Evolutionary conservation across 192 early-diverging fungal species (phyloP).

Genomic region (Coemansia sp.): DNA sequence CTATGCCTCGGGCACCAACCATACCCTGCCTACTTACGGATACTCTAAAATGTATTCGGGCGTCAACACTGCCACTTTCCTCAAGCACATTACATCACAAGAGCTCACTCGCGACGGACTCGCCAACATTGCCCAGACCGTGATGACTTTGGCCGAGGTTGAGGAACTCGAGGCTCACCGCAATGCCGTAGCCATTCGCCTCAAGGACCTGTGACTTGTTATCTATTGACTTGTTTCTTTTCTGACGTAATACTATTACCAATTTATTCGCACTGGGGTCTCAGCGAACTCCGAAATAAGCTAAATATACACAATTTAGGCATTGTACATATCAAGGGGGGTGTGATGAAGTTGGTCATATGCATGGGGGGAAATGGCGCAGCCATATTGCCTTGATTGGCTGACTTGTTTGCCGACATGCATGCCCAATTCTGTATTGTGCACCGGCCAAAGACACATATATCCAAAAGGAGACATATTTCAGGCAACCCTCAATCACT

Average conservation of each 20-base stretch:
- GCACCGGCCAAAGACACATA: slow-evolving; percentile 2
- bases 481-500: slow-evolving; percentile 1
- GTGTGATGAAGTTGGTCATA: not conserved
- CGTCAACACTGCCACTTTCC: slow-evolving; percentile 93
- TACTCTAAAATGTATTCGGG: slow-evolving; percentile 99
- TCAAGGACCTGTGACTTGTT: slow-evolving; percentile 35
- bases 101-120: slow-evolving; percentile 87
- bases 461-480: slow-evolving; percentile 8
- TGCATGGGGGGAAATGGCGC: not conserved
- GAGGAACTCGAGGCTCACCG: slow-evolving; percentile 97
- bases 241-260: not conserved
- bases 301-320: not conserved
- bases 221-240: not conserved
- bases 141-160: slow-evolving; percentile 92
- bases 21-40: slow-evolving; percentile 98
- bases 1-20: slow-evolving; percentile 99
- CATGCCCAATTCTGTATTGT: not conserved
- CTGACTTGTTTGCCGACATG: slow-evolving; percentile 7
- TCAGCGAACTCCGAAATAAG: not conserved
- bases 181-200: slow-evolving; percentile 93
- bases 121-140: slow-evolving; percentile 80
- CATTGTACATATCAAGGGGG: slow-evolving; percentile 1
- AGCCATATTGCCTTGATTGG: slow-evolving; percentile 7
- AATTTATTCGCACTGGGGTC: not conserved
- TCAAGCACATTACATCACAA: slow-evolving; percentile 98